Evolutionary conservation across 768 basidiomycete species (phyloP).

Genomic region (Russula griseocarnosa): DNA sequence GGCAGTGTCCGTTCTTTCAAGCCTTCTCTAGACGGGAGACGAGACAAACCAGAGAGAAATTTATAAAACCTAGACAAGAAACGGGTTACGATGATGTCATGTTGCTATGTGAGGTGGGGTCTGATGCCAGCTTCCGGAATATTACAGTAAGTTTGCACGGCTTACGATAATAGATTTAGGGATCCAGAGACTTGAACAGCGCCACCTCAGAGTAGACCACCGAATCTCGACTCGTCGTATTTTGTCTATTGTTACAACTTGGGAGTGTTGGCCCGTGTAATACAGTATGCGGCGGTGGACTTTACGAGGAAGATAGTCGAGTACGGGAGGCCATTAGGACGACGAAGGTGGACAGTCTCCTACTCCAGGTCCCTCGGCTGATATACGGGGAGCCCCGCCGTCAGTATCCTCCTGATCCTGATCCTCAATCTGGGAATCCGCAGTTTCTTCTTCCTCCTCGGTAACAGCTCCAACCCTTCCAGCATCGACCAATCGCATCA

Average conservation of each 20-base stretch:
- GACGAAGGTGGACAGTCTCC: neutral
- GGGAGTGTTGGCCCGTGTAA: neutral
- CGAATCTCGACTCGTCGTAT: neutral
- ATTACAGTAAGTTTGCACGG: neutral
- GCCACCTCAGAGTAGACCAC: too few species aligned
- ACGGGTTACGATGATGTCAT: neutral
- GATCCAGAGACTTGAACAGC: too few species aligned
- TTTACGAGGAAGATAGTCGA: neutral
- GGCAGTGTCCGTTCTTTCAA: too few species aligned
- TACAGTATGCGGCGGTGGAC: neutral
- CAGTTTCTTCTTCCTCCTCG: constrained; percentile 49
- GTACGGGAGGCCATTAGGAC: neutral
- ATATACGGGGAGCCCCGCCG: too few species aligned
- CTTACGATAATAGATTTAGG: too few species aligned
- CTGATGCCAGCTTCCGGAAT: neutral
- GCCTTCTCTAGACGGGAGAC: too few species aligned
- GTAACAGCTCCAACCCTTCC: constrained; percentile 32
- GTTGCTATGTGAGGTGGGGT: neutral
- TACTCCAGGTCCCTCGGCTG: neutral
- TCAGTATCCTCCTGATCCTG: neutral
- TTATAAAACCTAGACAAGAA: neutral
- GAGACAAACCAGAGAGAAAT: too few species aligned
- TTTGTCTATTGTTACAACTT: neutral
- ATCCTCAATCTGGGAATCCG: constrained; percentile 51
- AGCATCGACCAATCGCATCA: constrained; percentile 68